Base-by-base conservation (phyloP, 495 filamentous ascomycete species). In the Xylaria scruposa region DNA sequence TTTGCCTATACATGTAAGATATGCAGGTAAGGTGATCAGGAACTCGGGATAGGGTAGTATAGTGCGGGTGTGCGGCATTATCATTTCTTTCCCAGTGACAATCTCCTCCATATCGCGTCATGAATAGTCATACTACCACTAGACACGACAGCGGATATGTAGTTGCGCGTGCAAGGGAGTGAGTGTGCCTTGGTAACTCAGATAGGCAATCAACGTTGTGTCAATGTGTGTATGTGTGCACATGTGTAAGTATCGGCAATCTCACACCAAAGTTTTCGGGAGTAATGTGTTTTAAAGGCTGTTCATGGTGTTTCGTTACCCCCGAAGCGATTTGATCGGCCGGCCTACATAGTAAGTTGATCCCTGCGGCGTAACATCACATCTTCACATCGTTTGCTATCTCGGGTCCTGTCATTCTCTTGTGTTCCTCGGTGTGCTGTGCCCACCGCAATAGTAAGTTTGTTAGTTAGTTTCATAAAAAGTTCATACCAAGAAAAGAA, bases 231-330 rank as follows among this genome's bases (percentile, higher is more conserved):
- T 8, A 42, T 77, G 75, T 73, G 75, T 71, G 69, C 72, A 69
- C 54, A 70, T 73, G 68, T 64, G 71, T 70, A 70, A 62, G 47
- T 74, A 70, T 74, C 73, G 77, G 77, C 73, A 77, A 75, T 78
- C 73, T 77, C 72, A 70, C 61, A 67, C 67, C 67, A 36, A 13
- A 69, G 29, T 24, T 65, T 60, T 75, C 70, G 66, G 66, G 69
- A 72, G 56, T 47, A 64, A 54, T 56, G 71, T 46, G 66, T 68
- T 68, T 47, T 54, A 38, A n/a, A 70, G 24, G 33, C 59, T 56
- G 49, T 64, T 62, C 51, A 44, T 51, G 21, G 42, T 46, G 66
- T 51, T 66, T 66, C 59, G 59, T 59, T 74, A 47, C 70, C 61
- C 67, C 70, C 58, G 67, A 74, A 69, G 70, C 72, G 59, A 75